A percentile compares a stretch with the other conserved stretches of the same genome.
phyloP scores from a whole-genome alignment of 768 basidiomycete species.

The Lentinula edodes region DNA sequence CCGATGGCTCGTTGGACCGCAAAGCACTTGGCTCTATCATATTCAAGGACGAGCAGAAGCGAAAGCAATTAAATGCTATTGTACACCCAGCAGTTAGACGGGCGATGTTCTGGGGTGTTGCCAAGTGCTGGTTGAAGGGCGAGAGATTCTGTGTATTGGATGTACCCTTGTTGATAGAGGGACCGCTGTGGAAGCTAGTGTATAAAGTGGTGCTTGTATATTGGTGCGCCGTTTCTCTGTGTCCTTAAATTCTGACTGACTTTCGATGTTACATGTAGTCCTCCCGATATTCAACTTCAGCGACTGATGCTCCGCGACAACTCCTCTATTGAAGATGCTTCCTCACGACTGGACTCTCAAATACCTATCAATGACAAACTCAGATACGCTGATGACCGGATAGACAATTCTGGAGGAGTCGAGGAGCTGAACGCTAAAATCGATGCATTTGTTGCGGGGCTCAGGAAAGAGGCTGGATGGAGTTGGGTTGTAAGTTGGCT shows the following conservation, averaged over 20 bases:
- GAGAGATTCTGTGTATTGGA: conserved; percentile 80
- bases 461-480: conserved; percentile 48
- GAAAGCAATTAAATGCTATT: conserved; percentile 74
- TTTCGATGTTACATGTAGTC: conserved; percentile 36
- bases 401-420: conserved; percentile 83
- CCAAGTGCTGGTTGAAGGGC: conserved; percentile 72
- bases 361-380: conserved; percentile 76
- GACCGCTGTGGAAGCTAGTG: conserved; percentile 78
- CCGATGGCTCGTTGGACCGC: conserved; percentile 74
- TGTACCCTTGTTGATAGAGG: conserved; percentile 89
- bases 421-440: conserved; percentile 59
- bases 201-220: conserved; percentile 86
- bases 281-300: conserved; percentile 75
- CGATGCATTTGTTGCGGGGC: conserved; percentile 35
- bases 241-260: neutral
- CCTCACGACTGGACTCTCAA: conserved; percentile 73
- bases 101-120: conserved; percentile 65
- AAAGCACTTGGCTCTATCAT: conserved; percentile 79
- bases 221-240: conserved; percentile 51
- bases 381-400: conserved; percentile 74
- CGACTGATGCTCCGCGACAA: conserved; percentile 76
- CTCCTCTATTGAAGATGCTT: conserved; percentile 62
- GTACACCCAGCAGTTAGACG: conserved; percentile 87
- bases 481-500: conserved; percentile 61
- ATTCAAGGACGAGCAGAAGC: conserved; percentile 70